Conservation (phyloP, 1,284 basidiomycete species). For the Phaffia rhodozyma region DNA sequence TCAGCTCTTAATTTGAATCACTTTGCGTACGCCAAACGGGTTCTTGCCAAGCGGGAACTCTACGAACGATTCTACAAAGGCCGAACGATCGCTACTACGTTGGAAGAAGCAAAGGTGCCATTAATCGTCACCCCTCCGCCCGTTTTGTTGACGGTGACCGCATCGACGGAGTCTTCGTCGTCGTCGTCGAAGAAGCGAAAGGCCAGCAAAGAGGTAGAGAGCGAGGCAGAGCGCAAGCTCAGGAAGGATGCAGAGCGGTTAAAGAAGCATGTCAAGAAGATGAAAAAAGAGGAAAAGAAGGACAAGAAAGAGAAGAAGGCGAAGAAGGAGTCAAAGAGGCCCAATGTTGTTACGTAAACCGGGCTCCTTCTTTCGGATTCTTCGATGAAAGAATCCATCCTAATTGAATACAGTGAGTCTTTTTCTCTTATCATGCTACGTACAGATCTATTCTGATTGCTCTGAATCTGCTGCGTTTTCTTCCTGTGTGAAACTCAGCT, state of each 20-base stretch:
- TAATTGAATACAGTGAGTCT: too few relatives aligned
- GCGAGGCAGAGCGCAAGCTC: constrained; percentile 19
- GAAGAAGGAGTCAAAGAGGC: constrained; percentile 19
- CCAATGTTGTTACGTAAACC: neutral
- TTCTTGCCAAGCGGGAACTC: constrained; percentile 57
- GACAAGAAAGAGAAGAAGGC: constrained; percentile 22
- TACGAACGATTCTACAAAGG: constrained; percentile 74
- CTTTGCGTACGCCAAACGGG: constrained; percentile 56
- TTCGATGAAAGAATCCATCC: too few relatives aligned
- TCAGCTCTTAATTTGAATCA: constrained; percentile 40
- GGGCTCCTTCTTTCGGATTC: too few relatives aligned
- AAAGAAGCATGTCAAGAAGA: constrained; percentile 6
- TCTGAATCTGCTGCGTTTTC: too few relatives aligned
- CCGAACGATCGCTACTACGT: constrained; percentile 46
- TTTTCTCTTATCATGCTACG: too few relatives aligned
- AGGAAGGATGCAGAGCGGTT: constrained; percentile 19
- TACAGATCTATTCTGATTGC: too few relatives aligned
- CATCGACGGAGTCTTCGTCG: constrained; percentile 1
- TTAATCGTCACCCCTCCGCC: constrained; percentile 3
- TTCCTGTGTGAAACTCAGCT: too few relatives aligned
- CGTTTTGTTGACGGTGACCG: neutral
- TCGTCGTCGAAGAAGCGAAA: constrained; percentile 6
- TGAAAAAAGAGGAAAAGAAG: constrained; percentile 5
- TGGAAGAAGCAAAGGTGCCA: constrained; percentile 17
- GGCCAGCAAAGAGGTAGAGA: constrained; percentile 24